phyloP scores from a whole-genome alignment of 345 rosid genomes.

The Carallia brachiata region DNA sequence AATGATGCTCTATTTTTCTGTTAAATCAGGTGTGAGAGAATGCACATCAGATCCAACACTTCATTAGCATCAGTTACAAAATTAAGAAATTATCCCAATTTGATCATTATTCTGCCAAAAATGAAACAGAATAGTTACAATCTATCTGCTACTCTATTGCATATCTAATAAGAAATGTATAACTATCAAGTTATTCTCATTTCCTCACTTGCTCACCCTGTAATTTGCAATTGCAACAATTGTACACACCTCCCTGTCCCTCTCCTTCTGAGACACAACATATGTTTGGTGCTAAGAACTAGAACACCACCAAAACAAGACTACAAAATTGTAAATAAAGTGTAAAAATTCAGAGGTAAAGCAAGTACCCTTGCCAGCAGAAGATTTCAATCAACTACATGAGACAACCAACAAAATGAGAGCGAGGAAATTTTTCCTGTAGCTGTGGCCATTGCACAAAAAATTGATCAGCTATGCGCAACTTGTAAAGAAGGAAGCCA shows the following conservation, averaged over 20 bases:
- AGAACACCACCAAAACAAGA: conserved; percentile 3
- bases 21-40: no score
- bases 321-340: conserved; percentile 6
- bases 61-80: no score
- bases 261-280: background rate
- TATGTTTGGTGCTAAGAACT: background rate
- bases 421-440: conserved; percentile 57
- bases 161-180: background rate
- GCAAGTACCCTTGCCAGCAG: background rate
- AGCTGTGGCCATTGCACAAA: conserved; percentile 92
- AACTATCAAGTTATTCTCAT: background rate
- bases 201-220: background rate
- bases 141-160: background rate
- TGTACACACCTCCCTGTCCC: background rate
- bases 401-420: conserved; percentile 77
- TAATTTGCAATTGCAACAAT: background rate
- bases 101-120: no score
- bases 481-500: conserved; percentile 77
- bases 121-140: no score
- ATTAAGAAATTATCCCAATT: no score
- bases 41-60: no score
- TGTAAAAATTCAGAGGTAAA: background rate
- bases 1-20: no score
- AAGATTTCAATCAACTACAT: conserved; percentile 39
- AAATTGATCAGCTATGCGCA: conserved; percentile 72